Evolutionary conservation across 805 yeast species (phyloP), one percentile per base, ranked within the genome.

Genomic region (Hyphopichia homilentoma): DNA sequence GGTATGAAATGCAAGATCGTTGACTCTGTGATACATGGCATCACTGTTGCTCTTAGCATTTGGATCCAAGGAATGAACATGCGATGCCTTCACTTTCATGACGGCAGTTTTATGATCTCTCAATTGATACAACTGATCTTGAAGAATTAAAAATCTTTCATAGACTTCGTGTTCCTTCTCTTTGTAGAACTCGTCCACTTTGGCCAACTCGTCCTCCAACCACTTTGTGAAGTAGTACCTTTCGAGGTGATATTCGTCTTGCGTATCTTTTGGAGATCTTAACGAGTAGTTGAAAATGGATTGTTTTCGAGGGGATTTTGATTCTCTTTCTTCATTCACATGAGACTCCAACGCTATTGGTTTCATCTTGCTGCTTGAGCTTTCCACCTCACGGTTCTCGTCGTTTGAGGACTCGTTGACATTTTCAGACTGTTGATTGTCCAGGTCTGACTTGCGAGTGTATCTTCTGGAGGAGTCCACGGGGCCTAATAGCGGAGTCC

Each of bases 101-200:
- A 48, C 29, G 15, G 40, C 32, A 1, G 33, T 27, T 35, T 60
- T 67, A 36, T 79, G 84, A 27, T 79, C 81, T 27, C 75, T 66
- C 34, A 83, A 51, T 44, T 79, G 81, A 35, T 70, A 70, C 27
- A 87, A 51, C 53, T 86, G 95, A 43, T 76, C 84, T 49, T 82
- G 84, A 15, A 86, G 49, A 4, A 80, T 47, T 8, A 77, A 53
- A 43, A 72, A 81, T 36, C 90, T 63, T 35, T 74, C 75, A 27
- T 76, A 65, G 1, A 75, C 77, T 16, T 75, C 81, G 18, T 66
- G 62, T 45, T 84, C 94, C 42, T 70, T 76, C 19, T 70, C 75
- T 27, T 52, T 62, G 52, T 73, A 86, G 47, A 86, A 86, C 0
- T 21, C 29, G 23, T 83, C 78, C 6, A 85, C 80, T 52, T 78